A percentile compares a stretch with the other conserved stretches of the same genome.
These are phyloP conservation scores for Pythium rhizo-oryzae DNA, from an alignment of 352 stramenopile species.

Conservation along the genomic window DNA sequence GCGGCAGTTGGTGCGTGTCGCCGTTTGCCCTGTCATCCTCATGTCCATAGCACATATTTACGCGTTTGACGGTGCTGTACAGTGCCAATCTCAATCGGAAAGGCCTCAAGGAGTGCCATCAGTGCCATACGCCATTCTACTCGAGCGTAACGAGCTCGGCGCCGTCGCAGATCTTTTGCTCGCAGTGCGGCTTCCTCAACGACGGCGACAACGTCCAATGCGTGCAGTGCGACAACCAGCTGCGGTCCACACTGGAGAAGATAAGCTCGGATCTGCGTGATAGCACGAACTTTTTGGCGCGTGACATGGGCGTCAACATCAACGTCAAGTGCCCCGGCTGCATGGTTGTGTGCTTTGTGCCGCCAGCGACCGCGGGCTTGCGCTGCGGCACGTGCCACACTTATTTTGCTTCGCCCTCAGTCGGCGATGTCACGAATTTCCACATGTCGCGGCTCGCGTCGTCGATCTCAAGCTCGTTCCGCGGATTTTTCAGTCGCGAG, in stretches of 20 bases:
- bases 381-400: slow-evolving; percentile 79
- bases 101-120: slow-evolving; percentile 59
- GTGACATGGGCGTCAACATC: slow-evolving; percentile 86
- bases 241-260: slow-evolving; percentile 79
- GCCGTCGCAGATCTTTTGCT: slow-evolving; percentile 80
- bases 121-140: slow-evolving; percentile 66
- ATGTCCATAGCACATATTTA: no score
- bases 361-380: slow-evolving; percentile 73
- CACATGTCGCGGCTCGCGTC: slow-evolving; percentile 75
- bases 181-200: slow-evolving; percentile 75
- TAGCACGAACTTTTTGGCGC: slow-evolving; percentile 78
- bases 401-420: slow-evolving; percentile 80
- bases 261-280: slow-evolving; percentile 71
- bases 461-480: slow-evolving; percentile 79
- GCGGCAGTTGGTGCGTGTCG: slow-evolving; percentile 59
- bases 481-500: slow-evolving; percentile 61
- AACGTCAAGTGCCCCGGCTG: slow-evolving; percentile 85
- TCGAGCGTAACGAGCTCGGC: slow-evolving; percentile 64
- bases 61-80: neutral
- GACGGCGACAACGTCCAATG: slow-evolving; percentile 66
- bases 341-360: slow-evolving; percentile 70
- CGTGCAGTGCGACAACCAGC: slow-evolving; percentile 72
- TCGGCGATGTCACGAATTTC: slow-evolving; percentile 85
- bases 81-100: slow-evolving; percentile 63
- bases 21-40: no score